These are phyloP conservation scores for Penicillium alfredii DNA, from an alignment of 495 filamentous ascomycete genomes.

Conservation along the genomic window DNA sequence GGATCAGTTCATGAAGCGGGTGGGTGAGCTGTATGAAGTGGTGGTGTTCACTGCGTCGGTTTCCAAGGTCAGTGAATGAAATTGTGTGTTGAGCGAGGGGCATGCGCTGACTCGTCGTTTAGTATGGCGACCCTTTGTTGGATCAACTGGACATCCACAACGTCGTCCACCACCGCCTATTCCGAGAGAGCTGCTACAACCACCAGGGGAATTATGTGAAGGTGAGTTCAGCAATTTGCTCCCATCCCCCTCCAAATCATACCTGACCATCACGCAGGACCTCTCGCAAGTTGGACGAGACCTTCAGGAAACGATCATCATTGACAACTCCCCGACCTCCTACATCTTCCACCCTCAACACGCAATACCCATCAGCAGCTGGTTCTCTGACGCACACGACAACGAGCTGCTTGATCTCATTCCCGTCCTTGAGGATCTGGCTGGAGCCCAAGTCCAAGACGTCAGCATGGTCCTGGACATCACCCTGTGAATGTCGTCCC, in stretches of 20 bases:
- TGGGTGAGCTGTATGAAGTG: conserved; percentile 96
- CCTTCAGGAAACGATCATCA: conserved; percentile 96
- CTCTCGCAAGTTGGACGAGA: conserved; percentile 95
- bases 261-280: conserved; percentile 49
- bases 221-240: conserved; percentile 44
- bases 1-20: conserved; percentile 97
- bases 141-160: conserved; percentile 97
- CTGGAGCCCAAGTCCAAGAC: conserved; percentile 78
- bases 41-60: conserved; percentile 99
- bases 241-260: neutral
- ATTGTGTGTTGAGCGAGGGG: too few relatives aligned
- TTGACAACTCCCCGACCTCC: conserved; percentile 98
- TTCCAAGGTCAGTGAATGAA: conserved; percentile 67
- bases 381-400: conserved; percentile 99
- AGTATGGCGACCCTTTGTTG: conserved; percentile 95
- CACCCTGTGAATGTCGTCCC: conserved; percentile 55
- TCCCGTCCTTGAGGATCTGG: conserved; percentile 96
- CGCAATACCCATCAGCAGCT: conserved; percentile 98
- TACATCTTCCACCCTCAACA: conserved; percentile 99
- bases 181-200: conserved; percentile 98
- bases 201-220: conserved; percentile 99
- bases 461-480: conserved; percentile 98
- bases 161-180: conserved; percentile 92
- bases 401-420: conserved; percentile 98
- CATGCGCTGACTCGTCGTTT: neutral